A percentile compares a stretch with the other conserved stretches of the same genome.
Conservation (phyloP, 495 filamentous ascomycete species). For the Podospora anserina region DNA sequence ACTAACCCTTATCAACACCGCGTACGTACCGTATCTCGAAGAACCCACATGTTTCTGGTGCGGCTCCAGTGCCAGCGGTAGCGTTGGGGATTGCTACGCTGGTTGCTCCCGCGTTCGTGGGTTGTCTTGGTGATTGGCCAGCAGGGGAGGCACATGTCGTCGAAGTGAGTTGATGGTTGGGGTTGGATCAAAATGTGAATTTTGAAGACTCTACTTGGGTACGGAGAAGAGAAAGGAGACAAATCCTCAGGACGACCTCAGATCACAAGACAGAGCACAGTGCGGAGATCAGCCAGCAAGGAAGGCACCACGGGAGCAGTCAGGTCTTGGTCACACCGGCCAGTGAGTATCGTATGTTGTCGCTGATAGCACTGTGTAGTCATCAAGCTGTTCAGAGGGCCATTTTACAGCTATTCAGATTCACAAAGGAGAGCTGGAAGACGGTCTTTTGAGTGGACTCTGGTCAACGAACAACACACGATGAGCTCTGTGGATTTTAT, state of each 20-base stretch:
- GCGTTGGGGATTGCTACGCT: not conserved
- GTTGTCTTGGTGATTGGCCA: slow-evolving; percentile 42
- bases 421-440: too few relatives aligned
- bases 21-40: slow-evolving; percentile 22
- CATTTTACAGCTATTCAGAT: too few relatives aligned
- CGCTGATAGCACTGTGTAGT: too few relatives aligned
- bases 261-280: not conserved
- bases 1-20: not conserved
- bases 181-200: not conserved
- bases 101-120: slow-evolving; percentile 34
- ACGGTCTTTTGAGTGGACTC: too few relatives aligned
- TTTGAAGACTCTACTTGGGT: not conserved
- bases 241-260: not conserved
- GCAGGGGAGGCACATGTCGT: slow-evolving; percentile 43
- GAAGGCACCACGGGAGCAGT: not conserved
- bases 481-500: too few relatives aligned
- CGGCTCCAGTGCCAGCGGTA: not conserved
- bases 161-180: not conserved
- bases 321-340: not conserved
- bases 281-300: not conserved
- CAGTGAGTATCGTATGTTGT: too few relatives aligned
- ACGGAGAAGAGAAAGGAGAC: not conserved
- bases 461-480: too few relatives aligned
- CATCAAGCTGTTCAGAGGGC: not conserved
- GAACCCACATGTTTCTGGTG: slow-evolving; percentile 23